These are phyloP conservation scores for Artemisia tridentata DNA, from an alignment of 129 eudicot species.

Conservation along the genomic window DNA sequence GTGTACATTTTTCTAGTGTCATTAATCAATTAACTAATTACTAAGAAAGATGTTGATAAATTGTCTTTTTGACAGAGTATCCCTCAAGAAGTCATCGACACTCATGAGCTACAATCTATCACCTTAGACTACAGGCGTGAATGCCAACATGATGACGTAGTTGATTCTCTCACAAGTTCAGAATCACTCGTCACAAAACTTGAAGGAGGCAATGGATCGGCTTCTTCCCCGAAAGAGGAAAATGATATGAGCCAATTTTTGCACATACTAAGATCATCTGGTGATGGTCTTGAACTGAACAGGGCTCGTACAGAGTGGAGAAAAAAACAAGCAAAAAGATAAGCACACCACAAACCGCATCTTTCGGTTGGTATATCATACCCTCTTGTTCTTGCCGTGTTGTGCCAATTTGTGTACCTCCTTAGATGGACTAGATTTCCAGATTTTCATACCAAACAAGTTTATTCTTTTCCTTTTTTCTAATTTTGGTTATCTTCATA, in stretches of 20 bases:
- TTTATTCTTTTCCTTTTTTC: not conserved
- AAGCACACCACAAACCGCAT: not conserved
- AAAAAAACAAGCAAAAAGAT: constrained; percentile 58
- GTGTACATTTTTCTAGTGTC: not conserved
- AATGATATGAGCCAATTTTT: constrained; percentile 46
- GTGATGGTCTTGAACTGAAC: constrained; percentile 70
- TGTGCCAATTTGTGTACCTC: constrained; percentile 7
- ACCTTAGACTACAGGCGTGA: constrained; percentile 91
- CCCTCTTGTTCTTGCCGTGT: not conserved
- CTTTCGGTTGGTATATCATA: not conserved
- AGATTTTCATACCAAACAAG: not conserved
- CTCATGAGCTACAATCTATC: constrained; percentile 78
- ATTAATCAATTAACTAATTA: not conserved
- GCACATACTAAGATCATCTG: constrained; percentile 72
- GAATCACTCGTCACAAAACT: constrained; percentile 37
- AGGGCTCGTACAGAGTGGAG: constrained; percentile 89
- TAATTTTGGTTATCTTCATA: not conserved
- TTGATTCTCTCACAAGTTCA: constrained; percentile 81
- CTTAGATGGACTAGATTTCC: constrained; percentile 18
- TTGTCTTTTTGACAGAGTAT: constrained; percentile 53
- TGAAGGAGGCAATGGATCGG: constrained; percentile 56
- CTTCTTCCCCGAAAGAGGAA: constrained; percentile 28
- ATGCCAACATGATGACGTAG: constrained; percentile 81
- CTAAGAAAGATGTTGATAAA: not conserved
- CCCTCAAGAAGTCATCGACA: constrained; percentile 85